A percentile compares a stretch with the other conserved stretches of the same genome.
Conservation (phyloP, 441 rosid genomes). For the Arabidopsis hybrid region DNA sequence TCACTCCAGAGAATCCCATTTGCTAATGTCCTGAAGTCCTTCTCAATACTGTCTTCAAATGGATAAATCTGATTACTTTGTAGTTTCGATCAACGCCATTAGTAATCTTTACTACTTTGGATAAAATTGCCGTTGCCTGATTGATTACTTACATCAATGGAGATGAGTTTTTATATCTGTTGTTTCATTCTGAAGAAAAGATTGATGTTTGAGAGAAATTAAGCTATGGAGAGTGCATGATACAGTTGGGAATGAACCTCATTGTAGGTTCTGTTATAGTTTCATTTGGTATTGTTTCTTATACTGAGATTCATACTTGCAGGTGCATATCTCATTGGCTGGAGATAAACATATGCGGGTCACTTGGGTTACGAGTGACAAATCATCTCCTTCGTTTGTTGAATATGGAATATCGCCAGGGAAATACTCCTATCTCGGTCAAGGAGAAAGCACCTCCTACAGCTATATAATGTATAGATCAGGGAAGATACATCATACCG, state of each 20-base stretch:
- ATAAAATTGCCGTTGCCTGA: neutral
- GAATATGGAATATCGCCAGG: slow-evolving; percentile 82
- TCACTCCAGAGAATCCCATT: neutral
- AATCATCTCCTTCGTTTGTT: slow-evolving; percentile 67
- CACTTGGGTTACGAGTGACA: slow-evolving; percentile 76
- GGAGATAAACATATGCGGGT: slow-evolving; percentile 83
- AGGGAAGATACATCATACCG: slow-evolving; percentile 89
- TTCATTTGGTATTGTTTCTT: slow-evolving; percentile 11
- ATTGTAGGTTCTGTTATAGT: slow-evolving; percentile 4
- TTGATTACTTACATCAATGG: neutral
- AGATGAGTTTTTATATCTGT: neutral
- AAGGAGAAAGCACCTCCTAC: slow-evolving; percentile 88
- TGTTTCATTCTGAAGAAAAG: slow-evolving; percentile 10
- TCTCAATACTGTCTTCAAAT: slow-evolving; percentile 2
- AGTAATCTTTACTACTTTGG: neutral
- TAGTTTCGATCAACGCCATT: neutral
- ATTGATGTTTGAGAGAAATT: neutral
- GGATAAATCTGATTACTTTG: neutral
- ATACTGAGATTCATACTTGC: slow-evolving; percentile 27
- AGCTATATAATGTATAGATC: slow-evolving; percentile 75
- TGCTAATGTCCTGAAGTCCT: neutral
- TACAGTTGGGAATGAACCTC: neutral
- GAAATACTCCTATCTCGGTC: slow-evolving; percentile 51
- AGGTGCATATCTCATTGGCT: slow-evolving; percentile 96
- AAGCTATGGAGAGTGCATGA: slow-evolving; percentile 1